A percentile compares a stretch with the other conserved stretches of the same genome.
Evolutionary conservation across 2,329 filamentous ascomycete species (phyloP).

Genomic region (Ambrosiella cleistominuta): DNA sequence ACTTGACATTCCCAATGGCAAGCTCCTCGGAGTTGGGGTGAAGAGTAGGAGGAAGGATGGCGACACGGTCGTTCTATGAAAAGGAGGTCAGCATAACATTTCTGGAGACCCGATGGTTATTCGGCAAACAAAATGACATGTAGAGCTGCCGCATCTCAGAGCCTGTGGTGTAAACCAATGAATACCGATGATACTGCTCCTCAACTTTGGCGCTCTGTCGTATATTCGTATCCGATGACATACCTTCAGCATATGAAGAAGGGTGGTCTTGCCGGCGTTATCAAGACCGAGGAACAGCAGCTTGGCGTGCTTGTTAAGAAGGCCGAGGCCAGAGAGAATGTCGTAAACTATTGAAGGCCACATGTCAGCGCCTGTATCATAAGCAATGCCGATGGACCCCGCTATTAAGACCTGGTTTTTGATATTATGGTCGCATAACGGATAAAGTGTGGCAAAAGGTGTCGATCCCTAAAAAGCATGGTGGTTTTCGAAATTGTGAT

Average conservation of each 20-base stretch:
- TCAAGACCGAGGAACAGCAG: constrained; percentile 84
- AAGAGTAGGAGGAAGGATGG: constrained; percentile 75
- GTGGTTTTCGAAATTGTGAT: too few relatives aligned
- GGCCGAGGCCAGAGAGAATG: constrained; percentile 67
- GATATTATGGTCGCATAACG: neutral
- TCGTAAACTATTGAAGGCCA: constrained; percentile 50
- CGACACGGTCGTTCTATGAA: constrained; percentile 70
- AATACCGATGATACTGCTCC: too few relatives aligned
- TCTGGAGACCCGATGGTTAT: too few relatives aligned
- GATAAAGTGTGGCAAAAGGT: too few relatives aligned
- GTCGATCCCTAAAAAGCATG: too few relatives aligned
- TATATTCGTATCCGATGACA: constrained; percentile 6
- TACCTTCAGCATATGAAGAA: constrained; percentile 92
- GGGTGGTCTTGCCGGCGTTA: constrained; percentile 86
- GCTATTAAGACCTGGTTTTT: neutral
- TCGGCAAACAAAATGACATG: too few relatives aligned
- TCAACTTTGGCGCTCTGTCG: neutral
- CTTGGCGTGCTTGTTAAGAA: constrained; percentile 93
- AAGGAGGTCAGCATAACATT: neutral
- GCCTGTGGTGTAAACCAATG: neutral
- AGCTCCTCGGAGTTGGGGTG: constrained; percentile 90
- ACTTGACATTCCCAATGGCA: constrained; percentile 80
- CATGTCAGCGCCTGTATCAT: constrained; percentile 14
- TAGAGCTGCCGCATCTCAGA: neutral
- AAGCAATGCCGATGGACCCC: neutral